Evolutionary conservation across 2,329 filamentous ascomycete species (phyloP).

Genomic region (Trichoderma semiorbis): DNA sequence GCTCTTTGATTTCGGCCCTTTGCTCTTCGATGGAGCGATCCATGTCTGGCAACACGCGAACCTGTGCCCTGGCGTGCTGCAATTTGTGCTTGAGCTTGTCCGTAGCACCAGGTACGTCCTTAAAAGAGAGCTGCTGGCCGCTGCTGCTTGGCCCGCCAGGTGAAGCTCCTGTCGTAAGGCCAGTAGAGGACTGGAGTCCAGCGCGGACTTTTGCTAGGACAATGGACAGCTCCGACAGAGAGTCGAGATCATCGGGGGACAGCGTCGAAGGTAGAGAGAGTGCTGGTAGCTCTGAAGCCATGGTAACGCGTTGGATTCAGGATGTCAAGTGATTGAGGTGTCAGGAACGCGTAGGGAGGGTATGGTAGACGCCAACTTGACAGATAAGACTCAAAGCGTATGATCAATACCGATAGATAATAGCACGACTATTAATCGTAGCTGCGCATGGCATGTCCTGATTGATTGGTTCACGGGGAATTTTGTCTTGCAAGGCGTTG

Average conservation of each 20-base stretch:
- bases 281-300: conserved; percentile 38
- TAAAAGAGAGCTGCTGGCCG: conserved; percentile 48
- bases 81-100: conserved; percentile 80
- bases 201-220: conserved; percentile 71
- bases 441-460: background rate
- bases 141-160: conserved; percentile 32
- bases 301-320: background rate
- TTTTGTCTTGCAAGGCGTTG: conserved; percentile 3
- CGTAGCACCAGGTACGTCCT: conserved; percentile 76
- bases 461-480: conserved; percentile 4
- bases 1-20: conserved; percentile 62
- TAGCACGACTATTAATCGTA: background rate
- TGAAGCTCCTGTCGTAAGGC: conserved; percentile 39
- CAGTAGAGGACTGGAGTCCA: conserved; percentile 41
- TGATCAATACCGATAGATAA: background rate
- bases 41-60: conserved; percentile 67
- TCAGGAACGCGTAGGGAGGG: background rate
- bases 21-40: conserved; percentile 64
- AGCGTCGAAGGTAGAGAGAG: conserved; percentile 61
- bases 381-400: background rate
- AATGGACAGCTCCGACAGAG: conserved; percentile 75
- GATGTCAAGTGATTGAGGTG: background rate
- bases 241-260: conserved; percentile 78
- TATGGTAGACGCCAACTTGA: background rate
- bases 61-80: conserved; percentile 67